Percentiles rank a stretch among this genome's conserved stretches.
These are phyloP conservation scores for Cryptomeria japonica DNA, from an alignment of 75 land plant species.

Conservation along the genomic window DNA sequence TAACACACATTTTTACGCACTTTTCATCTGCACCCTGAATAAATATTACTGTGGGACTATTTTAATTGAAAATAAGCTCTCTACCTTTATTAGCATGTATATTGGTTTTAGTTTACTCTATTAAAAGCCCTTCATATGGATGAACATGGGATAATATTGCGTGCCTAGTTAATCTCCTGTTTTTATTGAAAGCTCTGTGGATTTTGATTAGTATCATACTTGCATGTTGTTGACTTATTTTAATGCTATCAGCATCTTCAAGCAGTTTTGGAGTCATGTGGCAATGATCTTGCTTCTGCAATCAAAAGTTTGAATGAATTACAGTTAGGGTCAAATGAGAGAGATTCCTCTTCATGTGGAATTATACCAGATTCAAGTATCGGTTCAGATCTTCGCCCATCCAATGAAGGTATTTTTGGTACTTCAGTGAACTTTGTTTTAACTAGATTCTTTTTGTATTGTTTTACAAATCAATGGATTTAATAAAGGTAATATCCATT, in stretches of 20 bases:
- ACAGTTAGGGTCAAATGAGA: slow-evolving; percentile 19
- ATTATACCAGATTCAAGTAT: slow-evolving; percentile 7
- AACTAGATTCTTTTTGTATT: not conserved
- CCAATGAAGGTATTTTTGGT: slow-evolving; percentile 10
- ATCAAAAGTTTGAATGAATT: slow-evolving; percentile 69
- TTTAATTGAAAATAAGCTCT: too few species aligned
- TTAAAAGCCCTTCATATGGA: too few species aligned
- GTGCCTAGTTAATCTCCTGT: too few species aligned
- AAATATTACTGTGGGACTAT: too few species aligned
- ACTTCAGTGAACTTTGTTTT: not conserved
- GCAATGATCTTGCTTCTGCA: slow-evolving; percentile 66
- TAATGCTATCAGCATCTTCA: slow-evolving; percentile 52
- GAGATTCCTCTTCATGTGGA: slow-evolving; percentile 16
- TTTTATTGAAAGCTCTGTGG: not conserved
- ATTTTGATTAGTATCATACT: not conserved
- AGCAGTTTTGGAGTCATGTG: slow-evolving; percentile 60
- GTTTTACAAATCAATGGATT: not conserved
- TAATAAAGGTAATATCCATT: not conserved
- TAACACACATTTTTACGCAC: too few species aligned
- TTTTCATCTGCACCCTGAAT: too few species aligned
- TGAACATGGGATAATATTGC: too few species aligned
- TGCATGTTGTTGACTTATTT: not conserved
- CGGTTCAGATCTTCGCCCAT: not conserved
- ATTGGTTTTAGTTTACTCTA: too few species aligned
- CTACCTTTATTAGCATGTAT: too few species aligned